phyloP scores from a whole-genome alignment of 768 basidiomycete genomes.

The Flagelloscypha sp. region DNA sequence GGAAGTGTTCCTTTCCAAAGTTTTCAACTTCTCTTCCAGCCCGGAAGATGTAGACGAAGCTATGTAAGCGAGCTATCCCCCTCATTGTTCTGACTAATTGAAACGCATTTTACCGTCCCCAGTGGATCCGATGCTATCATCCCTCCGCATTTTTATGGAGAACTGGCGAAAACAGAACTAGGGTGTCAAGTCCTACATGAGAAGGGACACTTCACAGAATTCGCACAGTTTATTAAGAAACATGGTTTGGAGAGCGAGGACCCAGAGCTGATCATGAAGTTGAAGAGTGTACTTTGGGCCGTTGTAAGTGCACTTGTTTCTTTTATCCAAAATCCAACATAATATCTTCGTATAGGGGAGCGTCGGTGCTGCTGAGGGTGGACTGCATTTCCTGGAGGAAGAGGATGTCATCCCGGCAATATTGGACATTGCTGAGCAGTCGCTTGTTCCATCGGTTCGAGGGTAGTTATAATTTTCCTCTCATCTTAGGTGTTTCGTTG shows the following conservation, averaged over 20 bases:
- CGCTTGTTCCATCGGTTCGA: constrained; percentile 81
- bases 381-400: constrained; percentile 91
- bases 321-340: neutral
- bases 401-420: constrained; percentile 90
- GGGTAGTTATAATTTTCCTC: constrained; percentile 55
- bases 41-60: constrained; percentile 63
- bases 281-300: constrained; percentile 96
- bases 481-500: neutral
- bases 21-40: constrained; percentile 47
- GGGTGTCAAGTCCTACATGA: constrained; percentile 88
- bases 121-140: constrained; percentile 82
- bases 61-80: constrained; percentile 27
- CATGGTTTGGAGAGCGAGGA: constrained; percentile 84
- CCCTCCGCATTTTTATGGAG: constrained; percentile 95
- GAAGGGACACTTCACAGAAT: constrained; percentile 85
- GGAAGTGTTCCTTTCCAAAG: constrained; percentile 82
- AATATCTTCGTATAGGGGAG: constrained; percentile 57
- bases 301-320: constrained; percentile 55
- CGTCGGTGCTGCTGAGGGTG: constrained; percentile 83
- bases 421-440: constrained; percentile 85
- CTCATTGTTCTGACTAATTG: neutral
- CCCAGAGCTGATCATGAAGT: constrained; percentile 71
- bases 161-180: constrained; percentile 93
- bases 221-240: constrained; percentile 81
- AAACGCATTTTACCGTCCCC: constrained; percentile 4